Evolutionary conservation across 2,329 filamentous ascomycete genomes (phyloP).

Genomic region (Fonsecaea monophora): DNA sequence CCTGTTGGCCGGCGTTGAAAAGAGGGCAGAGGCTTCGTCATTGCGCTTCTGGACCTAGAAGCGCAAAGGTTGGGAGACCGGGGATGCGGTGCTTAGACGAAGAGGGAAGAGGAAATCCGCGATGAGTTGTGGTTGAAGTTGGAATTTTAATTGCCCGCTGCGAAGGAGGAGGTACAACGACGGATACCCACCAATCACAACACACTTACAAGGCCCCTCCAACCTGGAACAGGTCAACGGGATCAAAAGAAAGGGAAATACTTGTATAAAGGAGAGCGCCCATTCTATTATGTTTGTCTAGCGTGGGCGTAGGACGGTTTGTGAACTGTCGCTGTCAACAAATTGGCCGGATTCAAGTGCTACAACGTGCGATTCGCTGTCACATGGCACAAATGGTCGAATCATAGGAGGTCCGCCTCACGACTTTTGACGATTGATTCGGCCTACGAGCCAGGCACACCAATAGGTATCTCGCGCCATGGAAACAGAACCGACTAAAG

Average conservation of each 20-base stretch:
- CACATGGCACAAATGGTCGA: conserved; percentile 15
- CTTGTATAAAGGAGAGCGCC: neutral
- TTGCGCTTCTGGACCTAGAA: conserved; percentile 22
- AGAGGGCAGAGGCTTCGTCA: conserved; percentile 30
- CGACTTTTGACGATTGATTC: conserved; percentile 4
- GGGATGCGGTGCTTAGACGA: neutral
- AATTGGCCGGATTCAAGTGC: conserved; percentile 18
- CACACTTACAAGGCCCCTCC: neutral
- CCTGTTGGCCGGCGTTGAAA: conserved; percentile 29
- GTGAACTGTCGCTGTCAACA: conserved; percentile 1
- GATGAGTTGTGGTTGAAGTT: conserved; percentile 8
- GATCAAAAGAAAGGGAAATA: neutral
- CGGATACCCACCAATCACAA: conserved; percentile 15
- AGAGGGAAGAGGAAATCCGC: neutral
- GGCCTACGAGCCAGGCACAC: conserved; percentile 15
- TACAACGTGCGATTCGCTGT: conserved; percentile 31
- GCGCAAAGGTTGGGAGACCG: conserved; percentile 8
- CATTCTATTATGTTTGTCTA: neutral
- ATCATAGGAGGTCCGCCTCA: conserved; percentile 19
- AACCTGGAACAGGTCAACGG: neutral
- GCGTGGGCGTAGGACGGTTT: conserved; percentile 12
- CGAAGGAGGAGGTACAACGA: conserved; percentile 4
- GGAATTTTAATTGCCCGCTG: conserved; percentile 19
- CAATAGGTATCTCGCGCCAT: conserved; percentile 10
- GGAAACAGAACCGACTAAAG: conserved; percentile 1